Evolutionary conservation across 164 flowering plant genomes (phyloP), one percentile per base, ranked within the genome.

Genomic region (Paratinospora sagittata): DNA sequence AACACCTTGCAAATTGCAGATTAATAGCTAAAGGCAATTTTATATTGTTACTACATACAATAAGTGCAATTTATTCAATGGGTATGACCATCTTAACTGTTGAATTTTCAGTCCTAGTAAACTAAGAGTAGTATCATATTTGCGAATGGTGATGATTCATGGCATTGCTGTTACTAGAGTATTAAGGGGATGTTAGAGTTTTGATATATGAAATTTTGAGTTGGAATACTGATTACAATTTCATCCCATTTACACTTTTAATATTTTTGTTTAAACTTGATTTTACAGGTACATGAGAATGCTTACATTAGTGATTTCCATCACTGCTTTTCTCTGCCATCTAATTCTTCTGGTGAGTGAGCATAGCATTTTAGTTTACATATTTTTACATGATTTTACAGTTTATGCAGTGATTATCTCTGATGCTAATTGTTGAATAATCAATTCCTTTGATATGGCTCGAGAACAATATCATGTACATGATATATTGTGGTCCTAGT

Each of bases 271-370:
- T 21, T 61, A 41, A 19, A 57, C 16, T 58, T 13, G 21, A 10
- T 21, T 23, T 72, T 84, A 80, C 93, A 95, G 99, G 89, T 96
- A 77, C 99, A 96, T 80, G 99, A 93, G 82, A 96, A 96, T 86
- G 97, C 99, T 66, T 96, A 91, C 81, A 70, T 81, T 24, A 93
- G 96, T 69, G 92, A 93, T 24, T 90, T 85, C 70, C 99, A 93
- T 81, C 99, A 96, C 79, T 96, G 99, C 82, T 96, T 85, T 81
- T 87, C 91, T 69, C 76, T 88, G 68, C 85, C 87, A 21, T 83
- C 92, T 72, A 93, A 93, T 83, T 78, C 87, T 67, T 88, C 97
- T 60, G 95, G 95, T 83, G 68, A 81, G 84, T 79, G 36, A 37
- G 45, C 21, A 47, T 45, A 45, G 9, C 61, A 30, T 55, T 21